Conservation (phyloP, 306 rosid species). For the Vachellia collinsii region DNA sequence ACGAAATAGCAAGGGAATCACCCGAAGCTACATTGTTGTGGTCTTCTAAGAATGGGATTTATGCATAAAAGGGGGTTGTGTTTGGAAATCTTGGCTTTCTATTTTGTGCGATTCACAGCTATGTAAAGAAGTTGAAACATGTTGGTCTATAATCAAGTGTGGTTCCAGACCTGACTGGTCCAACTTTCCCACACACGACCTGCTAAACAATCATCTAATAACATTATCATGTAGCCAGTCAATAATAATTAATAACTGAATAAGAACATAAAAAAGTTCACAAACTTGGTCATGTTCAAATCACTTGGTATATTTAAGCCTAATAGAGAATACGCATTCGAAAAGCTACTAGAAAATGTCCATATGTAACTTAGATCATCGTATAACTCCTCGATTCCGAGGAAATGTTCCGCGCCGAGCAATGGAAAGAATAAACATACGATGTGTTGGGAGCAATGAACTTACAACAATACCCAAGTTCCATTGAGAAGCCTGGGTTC, state of each 20-base stretch:
- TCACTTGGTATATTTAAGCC: background rate
- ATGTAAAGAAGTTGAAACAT: background rate
- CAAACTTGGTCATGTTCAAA: background rate
- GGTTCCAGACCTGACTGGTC: background rate
- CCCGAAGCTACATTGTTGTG: background rate
- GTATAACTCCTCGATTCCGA: background rate
- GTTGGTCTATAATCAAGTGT: background rate
- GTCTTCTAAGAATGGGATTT: background rate
- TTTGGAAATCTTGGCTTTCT: background rate
- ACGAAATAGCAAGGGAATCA: background rate
- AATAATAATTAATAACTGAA: background rate
- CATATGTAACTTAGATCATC: background rate
- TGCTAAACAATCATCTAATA: background rate
- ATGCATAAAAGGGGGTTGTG: background rate
- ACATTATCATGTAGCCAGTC: background rate
- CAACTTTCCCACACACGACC: background rate
- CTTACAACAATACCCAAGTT: slow-evolving; percentile 92
- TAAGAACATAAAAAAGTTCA: background rate
- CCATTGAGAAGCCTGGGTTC: slow-evolving; percentile 73
- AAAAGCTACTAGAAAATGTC: background rate
- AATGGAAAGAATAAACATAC: background rate
- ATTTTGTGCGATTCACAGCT: background rate
- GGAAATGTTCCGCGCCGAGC: background rate
- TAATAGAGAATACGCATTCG: background rate
- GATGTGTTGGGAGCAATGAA: slow-evolving; percentile 13